Percentiles rank a stretch among this genome's conserved stretches.
Evolutionary conservation across 2,329 filamentous ascomycete species (phyloP).

Genomic region (Oidium heveae): DNA sequence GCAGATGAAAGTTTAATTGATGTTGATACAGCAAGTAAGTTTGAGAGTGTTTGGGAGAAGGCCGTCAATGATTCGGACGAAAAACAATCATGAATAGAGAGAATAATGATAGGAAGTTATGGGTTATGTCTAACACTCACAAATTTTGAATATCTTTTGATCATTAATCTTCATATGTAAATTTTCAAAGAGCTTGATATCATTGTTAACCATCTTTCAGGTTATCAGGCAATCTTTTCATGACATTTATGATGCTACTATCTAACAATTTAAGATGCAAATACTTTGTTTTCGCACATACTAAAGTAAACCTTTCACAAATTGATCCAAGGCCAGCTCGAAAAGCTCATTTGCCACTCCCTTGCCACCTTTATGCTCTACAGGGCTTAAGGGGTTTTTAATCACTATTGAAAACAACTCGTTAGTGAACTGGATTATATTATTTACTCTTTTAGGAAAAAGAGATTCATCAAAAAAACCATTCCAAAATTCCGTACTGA

Average conservation of each 20-base stretch:
- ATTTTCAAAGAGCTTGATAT: not conserved
- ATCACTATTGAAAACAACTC: conserved; percentile 25
- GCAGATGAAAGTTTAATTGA: conserved; percentile 26
- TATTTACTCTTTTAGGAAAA: too few relatives aligned
- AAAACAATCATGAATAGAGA: not conserved
- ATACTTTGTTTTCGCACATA: not conserved
- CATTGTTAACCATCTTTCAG: not conserved
- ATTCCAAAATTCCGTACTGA: conserved; percentile 3
- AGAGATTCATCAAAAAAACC: not conserved
- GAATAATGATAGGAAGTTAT: not conserved
- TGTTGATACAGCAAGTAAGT: conserved; percentile 23
- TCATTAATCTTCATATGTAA: not conserved
- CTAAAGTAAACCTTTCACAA: conserved; percentile 37
- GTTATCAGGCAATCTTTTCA: not conserved
- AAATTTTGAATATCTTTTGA: not conserved
- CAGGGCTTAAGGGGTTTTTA: conserved; percentile 43
- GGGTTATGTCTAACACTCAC: not conserved
- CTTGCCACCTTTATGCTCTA: conserved; percentile 41
- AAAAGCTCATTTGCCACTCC: conserved; percentile 50
- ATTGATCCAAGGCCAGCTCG: conserved; percentile 50
- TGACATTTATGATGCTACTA: not conserved
- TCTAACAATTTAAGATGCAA: not conserved
- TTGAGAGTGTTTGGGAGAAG: conserved; percentile 48
- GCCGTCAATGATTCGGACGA: conserved; percentile 20
- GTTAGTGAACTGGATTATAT: not conserved